Evolutionary conservation across 1,284 basidiomycete species (phyloP), one percentile per base, ranked within the genome.

Genomic region (Inonotus obliquus): DNA sequence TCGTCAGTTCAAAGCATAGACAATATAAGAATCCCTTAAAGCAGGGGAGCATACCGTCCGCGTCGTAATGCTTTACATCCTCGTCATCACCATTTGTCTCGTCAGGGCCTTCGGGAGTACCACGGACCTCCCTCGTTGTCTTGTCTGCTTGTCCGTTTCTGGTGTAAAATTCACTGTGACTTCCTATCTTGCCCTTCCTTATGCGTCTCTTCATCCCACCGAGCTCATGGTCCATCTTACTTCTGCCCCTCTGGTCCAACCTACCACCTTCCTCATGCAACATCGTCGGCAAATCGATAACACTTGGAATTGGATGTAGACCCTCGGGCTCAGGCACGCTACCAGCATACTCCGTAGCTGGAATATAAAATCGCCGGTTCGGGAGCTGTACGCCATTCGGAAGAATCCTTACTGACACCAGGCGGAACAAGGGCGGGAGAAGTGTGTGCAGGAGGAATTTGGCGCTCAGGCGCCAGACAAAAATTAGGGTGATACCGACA

Each of bases 381-480:
- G 92, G 92, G 4, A 94, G 81, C 7, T 78, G 76, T 68, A 89
- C 77, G 48, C 78, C 76, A 27, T 78, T 52, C 10, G 62, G 62
- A 9, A 63, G 58, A 19, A 63, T 41, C 17, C 52, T 49, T 19
- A 60, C 49, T 13, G 54, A 63, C n/a, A 60, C 62, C 25, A 63
- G 54, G 54, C 94, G 86, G 80, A 94, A 96, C 27, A 86, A 78
- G 0, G 91, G 90, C 0, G 95, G 94, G 0, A 97, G 83, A 35
- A 89, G 75, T 2, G 84, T 69, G 65, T 92, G 91, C 25, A 93
- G 74, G 1, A 83, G 71, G 1, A 84, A 82, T 73, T 97, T 98
- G 7, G 90, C 90, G 41, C 92, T 70, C 52, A 98, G 79, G 56
- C 95, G 88, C 91, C 94, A 94, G 0, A 81, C 74, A 70, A 98